Percentiles rank a stretch among this genome's conserved stretches.
phyloP scores from a whole-genome alignment of 331 rosid genomes.

The Malus hybrid region DNA sequence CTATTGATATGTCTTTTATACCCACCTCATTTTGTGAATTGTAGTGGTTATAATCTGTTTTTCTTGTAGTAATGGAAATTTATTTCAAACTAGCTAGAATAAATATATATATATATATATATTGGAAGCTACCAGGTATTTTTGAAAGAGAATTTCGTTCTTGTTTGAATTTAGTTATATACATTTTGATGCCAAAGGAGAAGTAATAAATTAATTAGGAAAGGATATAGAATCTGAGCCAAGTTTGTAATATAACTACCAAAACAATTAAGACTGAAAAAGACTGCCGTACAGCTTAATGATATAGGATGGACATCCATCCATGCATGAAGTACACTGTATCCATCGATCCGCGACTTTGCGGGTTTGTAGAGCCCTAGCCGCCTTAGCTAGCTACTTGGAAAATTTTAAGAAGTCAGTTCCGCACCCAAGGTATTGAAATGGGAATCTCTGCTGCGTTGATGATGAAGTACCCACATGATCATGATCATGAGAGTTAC shows the following conservation, averaged over 20 bases:
- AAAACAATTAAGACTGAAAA: background rate
- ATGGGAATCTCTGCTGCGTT: conserved; percentile 52
- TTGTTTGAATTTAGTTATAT: conserved; percentile 2
- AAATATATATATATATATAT: background rate
- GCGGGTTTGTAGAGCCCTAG: background rate
- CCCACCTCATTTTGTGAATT: background rate
- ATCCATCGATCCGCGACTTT: background rate
- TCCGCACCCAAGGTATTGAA: conserved; percentile 64
- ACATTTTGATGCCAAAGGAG: conserved; percentile 24
- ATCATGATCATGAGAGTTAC: conserved; percentile 3
- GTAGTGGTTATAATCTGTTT: background rate
- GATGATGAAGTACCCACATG: conserved; percentile 24
- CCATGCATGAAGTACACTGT: background rate
- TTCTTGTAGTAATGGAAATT: background rate
- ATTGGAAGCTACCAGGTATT: background rate
- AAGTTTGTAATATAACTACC: background rate
- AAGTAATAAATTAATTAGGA: background rate
- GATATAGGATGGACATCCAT: background rate
- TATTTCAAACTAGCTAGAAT: background rate
- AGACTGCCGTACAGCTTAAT: background rate
- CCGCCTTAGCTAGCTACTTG: conserved; percentile 29
- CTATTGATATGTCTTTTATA: background rate
- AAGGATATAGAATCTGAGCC: background rate
- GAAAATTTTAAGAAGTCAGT: conserved; percentile 51
- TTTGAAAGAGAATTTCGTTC: background rate